phyloP scores from a whole-genome alignment of 805 yeast genomes.

The Pichia heedii region DNA sequence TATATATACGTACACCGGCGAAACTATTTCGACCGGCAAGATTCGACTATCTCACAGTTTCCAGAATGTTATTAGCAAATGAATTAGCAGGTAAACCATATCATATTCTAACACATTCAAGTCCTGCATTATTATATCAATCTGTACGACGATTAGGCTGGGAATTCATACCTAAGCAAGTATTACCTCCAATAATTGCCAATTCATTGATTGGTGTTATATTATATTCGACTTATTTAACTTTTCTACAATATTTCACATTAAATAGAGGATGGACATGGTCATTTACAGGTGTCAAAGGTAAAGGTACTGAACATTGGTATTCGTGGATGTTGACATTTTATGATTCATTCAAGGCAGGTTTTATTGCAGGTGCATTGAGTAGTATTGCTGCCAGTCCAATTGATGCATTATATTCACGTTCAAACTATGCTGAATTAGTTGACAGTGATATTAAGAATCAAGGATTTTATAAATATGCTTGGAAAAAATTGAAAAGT shows the following conservation, averaged over 20 bases:
- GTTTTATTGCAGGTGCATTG: constrained; percentile 75
- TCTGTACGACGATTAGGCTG: constrained; percentile 69
- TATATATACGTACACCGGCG: constrained; percentile 74
- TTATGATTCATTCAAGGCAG: constrained; percentile 66
- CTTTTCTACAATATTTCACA: constrained; percentile 36
- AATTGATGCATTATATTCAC: constrained; percentile 78
- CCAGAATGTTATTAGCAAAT: constrained; percentile 43
- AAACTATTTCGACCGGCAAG: constrained; percentile 86
- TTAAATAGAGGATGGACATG: constrained; percentile 11
- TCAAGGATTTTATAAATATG: constrained; percentile 63
- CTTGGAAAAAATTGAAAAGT: constrained; percentile 54
- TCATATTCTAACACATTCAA: constrained; percentile 61
- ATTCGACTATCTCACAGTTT: constrained; percentile 73
- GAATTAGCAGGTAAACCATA: constrained; percentile 40
- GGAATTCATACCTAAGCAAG: constrained; percentile 75
- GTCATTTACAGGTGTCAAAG: constrained; percentile 6
- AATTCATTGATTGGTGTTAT: constrained; percentile 86
- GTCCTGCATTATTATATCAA: constrained; percentile 60
- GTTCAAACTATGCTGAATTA: constrained; percentile 71
- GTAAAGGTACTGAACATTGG: constrained; percentile 8
- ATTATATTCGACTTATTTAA: constrained; percentile 73
- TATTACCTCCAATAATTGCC: constrained; percentile 80
- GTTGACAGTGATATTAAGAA: constrained; percentile 46
- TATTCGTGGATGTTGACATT: constrained; percentile 8
- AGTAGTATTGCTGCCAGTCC: constrained; percentile 94